Base-by-base conservation (phyloP, 768 basidiomycete genomes). In the Boletus insuetus region DNA sequence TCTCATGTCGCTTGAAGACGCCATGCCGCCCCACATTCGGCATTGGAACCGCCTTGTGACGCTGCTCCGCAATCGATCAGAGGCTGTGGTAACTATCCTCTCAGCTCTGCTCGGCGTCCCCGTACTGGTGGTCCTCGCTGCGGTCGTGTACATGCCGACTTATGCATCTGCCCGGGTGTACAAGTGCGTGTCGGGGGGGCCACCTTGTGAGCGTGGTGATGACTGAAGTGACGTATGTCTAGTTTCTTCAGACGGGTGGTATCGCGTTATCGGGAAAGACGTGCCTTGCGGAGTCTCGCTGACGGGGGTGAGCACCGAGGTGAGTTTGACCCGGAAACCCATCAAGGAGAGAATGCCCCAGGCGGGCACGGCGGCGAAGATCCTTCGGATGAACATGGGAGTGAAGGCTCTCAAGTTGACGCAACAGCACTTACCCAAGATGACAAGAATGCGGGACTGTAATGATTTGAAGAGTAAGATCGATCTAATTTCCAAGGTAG, bases 21-120 rank as follows among this genome's bases (percentile, higher is more conserved):
- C 47, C 1, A 52, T 62, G 3, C 38, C 62, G 3, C 65, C 65
- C 5, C 59, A 59, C 31, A 54, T 66, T 26, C 26, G 26, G 26
- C 64, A 66, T 22, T 66, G 64, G 64, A 12, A 58, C n/a, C 54
- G 64, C 6, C 58, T 65, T 19, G 12, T 35, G 14, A 20, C 38
- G 8, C 2, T 55, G 6, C 11, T 65, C 17, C 52, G 53, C 20
- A 24, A 56, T 14, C 35, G 43, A 32, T 5, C 45, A 3, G 51
- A 60, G 13, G 38, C 19, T 1, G 53, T 19, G 5, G 31, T 61
- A 9, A 49, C 49, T 2, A 17, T 58, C 39, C 44, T 66, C 26
- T 58, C 65, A 16, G 55, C 43, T 3, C 2, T 63, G 2, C 46
- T 68, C 4, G 65, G 65, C 11, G 52, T 66, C 16, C 67, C 65